Conservation (phyloP, 2,329 filamentous ascomycete genomes). For the Trichophyton simii region DNA sequence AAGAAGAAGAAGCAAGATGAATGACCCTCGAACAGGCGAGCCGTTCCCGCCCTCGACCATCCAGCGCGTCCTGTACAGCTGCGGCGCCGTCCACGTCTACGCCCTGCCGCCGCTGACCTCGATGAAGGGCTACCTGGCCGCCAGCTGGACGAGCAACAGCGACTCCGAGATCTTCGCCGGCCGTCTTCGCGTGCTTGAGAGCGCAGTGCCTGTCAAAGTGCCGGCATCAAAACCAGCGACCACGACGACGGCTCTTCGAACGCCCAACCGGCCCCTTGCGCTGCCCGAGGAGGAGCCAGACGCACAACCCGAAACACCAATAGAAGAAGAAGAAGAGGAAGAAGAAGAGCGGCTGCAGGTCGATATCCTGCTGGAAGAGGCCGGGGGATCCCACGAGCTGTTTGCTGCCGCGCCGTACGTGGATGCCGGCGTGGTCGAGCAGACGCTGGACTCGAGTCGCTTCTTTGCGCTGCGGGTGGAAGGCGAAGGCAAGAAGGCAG, state of each 20-base stretch:
- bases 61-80: constrained; percentile 71
- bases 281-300: constrained; percentile 12
- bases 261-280: constrained; percentile 6
- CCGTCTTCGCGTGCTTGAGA: constrained; percentile 66
- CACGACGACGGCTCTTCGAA: neutral
- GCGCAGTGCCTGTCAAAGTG: constrained; percentile 39
- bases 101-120: constrained; percentile 68
- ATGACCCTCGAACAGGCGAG: constrained; percentile 57
- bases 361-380: constrained; percentile 69
- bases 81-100: constrained; percentile 68
- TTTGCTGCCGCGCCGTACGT: constrained; percentile 79
- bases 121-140: constrained; percentile 66
- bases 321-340: constrained; percentile 19
- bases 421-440: constrained; percentile 53
- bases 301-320: no score
- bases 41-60: constrained; percentile 63
- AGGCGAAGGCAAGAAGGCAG: constrained; percentile 64
- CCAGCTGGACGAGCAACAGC: constrained; percentile 61
- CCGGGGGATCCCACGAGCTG: constrained; percentile 48
- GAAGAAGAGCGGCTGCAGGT: constrained; percentile 48
- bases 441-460: constrained; percentile 63
- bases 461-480: constrained; percentile 78
- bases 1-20: constrained; percentile 26
- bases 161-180: constrained; percentile 73
- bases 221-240: neutral